These are phyloP conservation scores for Backusella psychrophila DNA, from an alignment of 192 early-diverging fungal species.

Conservation along the genomic window DNA sequence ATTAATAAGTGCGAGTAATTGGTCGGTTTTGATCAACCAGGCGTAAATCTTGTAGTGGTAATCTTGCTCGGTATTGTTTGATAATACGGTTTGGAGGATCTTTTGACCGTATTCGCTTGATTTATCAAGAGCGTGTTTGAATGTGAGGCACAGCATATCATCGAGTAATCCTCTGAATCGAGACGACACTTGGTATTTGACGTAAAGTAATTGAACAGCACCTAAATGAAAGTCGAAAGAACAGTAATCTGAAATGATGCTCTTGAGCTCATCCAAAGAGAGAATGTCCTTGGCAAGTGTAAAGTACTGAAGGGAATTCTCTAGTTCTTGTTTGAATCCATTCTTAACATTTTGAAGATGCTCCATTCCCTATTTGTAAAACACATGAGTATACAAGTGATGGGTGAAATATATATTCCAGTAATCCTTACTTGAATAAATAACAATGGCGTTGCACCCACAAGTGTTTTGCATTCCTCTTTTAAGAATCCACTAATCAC, in stretches of 20 bases:
- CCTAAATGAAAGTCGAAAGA: neutral
- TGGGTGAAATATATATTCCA: neutral
- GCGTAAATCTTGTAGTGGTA: neutral
- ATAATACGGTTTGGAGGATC: neutral
- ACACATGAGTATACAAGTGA: neutral
- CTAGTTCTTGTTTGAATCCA: neutral
- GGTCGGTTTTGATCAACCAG: neutral
- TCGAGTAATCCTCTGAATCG: neutral
- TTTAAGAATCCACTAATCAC: neutral
- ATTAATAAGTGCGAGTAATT: neutral
- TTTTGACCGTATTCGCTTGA: neutral
- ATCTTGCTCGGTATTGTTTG: neutral
- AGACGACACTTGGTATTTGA: neutral
- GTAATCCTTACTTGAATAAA: neutral
- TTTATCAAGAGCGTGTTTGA: neutral
- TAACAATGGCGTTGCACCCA: neutral
- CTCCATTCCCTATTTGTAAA: neutral
- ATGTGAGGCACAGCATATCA: neutral
- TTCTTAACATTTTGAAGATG: constrained; percentile 1
- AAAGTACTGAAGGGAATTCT: neutral
- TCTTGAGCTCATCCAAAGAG: neutral
- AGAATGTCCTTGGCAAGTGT: neutral
- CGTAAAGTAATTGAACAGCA: neutral
- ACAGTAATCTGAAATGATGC: neutral
- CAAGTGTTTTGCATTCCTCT: neutral